A percentile compares a stretch with the other conserved stretches of the same genome.
These are phyloP conservation scores for Mallotus japonicus DNA, from an alignment of 441 rosid genomes.

Conservation along the genomic window DNA sequence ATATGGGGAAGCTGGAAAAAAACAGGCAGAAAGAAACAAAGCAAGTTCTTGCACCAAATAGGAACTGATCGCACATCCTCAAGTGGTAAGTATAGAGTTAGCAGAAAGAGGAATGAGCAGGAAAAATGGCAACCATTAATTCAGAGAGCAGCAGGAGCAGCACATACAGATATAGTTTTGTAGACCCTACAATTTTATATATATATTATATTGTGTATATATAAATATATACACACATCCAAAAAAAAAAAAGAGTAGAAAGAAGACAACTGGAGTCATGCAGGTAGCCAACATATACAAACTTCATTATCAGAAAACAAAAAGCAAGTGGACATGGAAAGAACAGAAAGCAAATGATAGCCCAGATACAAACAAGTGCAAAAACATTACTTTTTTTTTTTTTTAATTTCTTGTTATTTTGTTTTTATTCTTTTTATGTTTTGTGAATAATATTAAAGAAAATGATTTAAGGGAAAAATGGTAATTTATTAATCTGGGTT, in stretches of 20 bases:
- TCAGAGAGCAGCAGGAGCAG: constrained; percentile 23
- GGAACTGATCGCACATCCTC: constrained; percentile 41
- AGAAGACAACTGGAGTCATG: constrained; percentile 41
- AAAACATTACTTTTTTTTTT: constrained; percentile 23
- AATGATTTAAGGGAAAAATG: too few species aligned
- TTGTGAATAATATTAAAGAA: background rate
- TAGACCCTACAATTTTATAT: constrained; percentile 34
- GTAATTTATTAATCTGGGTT: background rate
- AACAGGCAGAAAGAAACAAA: constrained; percentile 4
- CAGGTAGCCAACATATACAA: constrained; percentile 30
- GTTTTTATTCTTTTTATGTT: background rate
- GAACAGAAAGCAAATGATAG: constrained; percentile 37
- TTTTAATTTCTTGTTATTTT: constrained; percentile 18
- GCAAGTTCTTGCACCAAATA: constrained; percentile 32
- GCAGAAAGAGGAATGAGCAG: constrained; percentile 48
- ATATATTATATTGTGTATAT: too few species aligned
- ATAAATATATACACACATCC: background rate
- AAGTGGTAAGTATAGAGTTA: constrained; percentile 51
- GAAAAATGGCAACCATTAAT: constrained; percentile 39
- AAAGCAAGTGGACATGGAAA: constrained; percentile 36
- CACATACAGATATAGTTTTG: constrained; percentile 33
- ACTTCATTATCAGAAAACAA: constrained; percentile 34
- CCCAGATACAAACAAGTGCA: constrained; percentile 34
- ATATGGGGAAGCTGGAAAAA: background rate
- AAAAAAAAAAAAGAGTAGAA: constrained; percentile 17